Evolutionary conservation across 805 yeast genomes (phyloP).

Genomic region (Saccharomyces mikatae): DNA sequence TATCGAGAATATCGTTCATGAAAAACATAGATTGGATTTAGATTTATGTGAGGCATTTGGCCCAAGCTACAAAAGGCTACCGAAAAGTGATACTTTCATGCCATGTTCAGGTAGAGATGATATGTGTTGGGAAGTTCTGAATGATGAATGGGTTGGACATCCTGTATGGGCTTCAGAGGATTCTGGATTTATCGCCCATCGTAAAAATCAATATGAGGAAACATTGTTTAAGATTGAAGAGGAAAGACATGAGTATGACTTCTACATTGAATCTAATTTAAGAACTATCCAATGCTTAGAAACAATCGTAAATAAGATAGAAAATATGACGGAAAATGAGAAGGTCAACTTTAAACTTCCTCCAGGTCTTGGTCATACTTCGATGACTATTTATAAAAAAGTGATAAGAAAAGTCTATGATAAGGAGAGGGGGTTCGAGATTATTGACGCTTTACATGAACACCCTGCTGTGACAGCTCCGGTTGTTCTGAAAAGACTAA

Average conservation of each 20-base stretch:
- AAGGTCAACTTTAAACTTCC: slow-evolving; percentile 79
- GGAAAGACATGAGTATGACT: slow-evolving; percentile 95
- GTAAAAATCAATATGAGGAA: slow-evolving; percentile 97
- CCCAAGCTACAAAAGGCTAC: slow-evolving; percentile 86
- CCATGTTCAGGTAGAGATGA: slow-evolving; percentile 98
- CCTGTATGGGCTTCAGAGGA: slow-evolving; percentile 99
- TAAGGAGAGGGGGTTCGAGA: slow-evolving; percentile 91
- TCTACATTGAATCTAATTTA: slow-evolving; percentile 87
- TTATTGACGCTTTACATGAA: slow-evolving; percentile 89
- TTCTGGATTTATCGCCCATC: slow-evolving; percentile 96
- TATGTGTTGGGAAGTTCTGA: slow-evolving; percentile 97
- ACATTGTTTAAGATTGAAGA: slow-evolving; percentile 91
- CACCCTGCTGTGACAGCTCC: slow-evolving; percentile 95
- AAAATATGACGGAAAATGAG: slow-evolving; percentile 88
- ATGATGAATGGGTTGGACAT: slow-evolving; percentile 99
- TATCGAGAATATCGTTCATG: slow-evolving; percentile 79
- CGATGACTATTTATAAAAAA: slow-evolving; percentile 85
- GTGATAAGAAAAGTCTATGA: slow-evolving; percentile 89
- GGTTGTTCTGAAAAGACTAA: slow-evolving; percentile 79
- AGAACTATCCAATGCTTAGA: slow-evolving; percentile 93
- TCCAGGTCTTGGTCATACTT: slow-evolving; percentile 87
- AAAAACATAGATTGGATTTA: slow-evolving; percentile 85
- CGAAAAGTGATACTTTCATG: slow-evolving; percentile 90
- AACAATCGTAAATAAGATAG: slow-evolving; percentile 87
- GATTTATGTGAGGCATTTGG: slow-evolving; percentile 90